Base-by-base conservation (phyloP, 306 rosid species). In the Cicer yamashitae region DNA sequence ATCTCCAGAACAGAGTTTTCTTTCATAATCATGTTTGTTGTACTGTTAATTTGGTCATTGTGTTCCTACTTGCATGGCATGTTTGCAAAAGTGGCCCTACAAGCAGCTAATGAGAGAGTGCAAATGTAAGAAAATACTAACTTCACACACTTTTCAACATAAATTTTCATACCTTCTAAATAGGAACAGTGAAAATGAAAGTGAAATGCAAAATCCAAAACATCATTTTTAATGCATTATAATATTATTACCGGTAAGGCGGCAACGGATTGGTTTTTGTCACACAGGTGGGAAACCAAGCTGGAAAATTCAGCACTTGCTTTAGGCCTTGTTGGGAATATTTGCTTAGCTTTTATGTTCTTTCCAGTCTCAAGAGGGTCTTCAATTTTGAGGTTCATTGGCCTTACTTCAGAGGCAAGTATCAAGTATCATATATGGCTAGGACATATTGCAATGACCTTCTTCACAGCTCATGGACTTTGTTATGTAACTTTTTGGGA, bases 341-440 rank as follows among this genome's bases (percentile, higher is more conserved):
- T 88, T 59, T 79, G 90, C 47, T 74, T 93, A 61, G 85, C 85
- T 6, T 78, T 90, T 53, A 51, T 93, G 25, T 93, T 93, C 73
- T 90, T 82, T 14, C 98, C 96, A 1, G 96, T 93, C 68, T 81
- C 94, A 0, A 92, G 96, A 5, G 90, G 93, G 22, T 93, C 98
- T 25, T 87, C 98, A 56, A 45, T 93, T 60, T 82, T 93, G 70
- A 87, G 88, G 5, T 65, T 93, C 40, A 10, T 90, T 8, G 93
- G 98, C 8, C 89, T 90, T 18, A 89, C 89, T 2, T 86, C 94
- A 6, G 98, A 93, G 79, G 82, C 79, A 1, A 76, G 93, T 84
- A 85, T 90, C 66, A 93, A 86, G 75, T 93, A 89, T 74, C 98
- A 93, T 76, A 87, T 90, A 6, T 93, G 96, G 94, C 80, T 93